Base-by-base conservation (phyloP, 139 green algal genomes). In the Haematococcus lacustris region DNA sequence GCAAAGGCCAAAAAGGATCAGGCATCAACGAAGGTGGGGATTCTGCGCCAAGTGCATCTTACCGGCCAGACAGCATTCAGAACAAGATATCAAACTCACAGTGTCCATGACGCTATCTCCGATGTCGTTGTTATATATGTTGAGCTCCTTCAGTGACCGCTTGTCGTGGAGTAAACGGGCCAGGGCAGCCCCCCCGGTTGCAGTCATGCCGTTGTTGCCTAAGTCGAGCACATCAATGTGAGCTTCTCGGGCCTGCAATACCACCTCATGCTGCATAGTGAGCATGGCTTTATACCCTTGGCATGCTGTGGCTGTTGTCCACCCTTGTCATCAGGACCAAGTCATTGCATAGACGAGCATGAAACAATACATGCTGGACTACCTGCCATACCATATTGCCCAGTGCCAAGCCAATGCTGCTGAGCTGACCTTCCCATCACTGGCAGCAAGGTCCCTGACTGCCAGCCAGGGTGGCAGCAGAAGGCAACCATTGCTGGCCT, bases 71-170 rank as follows among this genome's bases (percentile, higher is more conserved):
- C 53, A 64, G 17, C 9, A 64, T 32, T 23, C 4, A 26, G 30
- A 64, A 34, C 9, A 30, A 64, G 26, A 30, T 7, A 4, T 4
- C 26, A 35, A 23, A 25, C 72, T 25, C 53, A 91, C 88, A 87
- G 90, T 88, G 17, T 83, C 80, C 3, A 88, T 75, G 5, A 93
- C 94, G 5, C 70, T 75, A 69, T 97, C 82, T 5, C 89, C 87
- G 32, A 99, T 80, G 71, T 98, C 93, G 78, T 99, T 98, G 91
- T 97, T 98, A 86, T 98, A 96, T 32, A 98, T 71, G 73, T 95
- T 96, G 40, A 98, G 78, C 51, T 94, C 89, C 35, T 82, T 78
- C 23, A 98, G 78, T 0, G 82, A 67, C 9, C 71, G 66, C 77
- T 85, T 85, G 35, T 76, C 70, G 62, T 76, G 70, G 63, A 98